These are phyloP conservation scores for Auxenochlorella pyrenoidosa DNA, from an alignment of 139 green algal genomes.

Conservation along the genomic window DNA sequence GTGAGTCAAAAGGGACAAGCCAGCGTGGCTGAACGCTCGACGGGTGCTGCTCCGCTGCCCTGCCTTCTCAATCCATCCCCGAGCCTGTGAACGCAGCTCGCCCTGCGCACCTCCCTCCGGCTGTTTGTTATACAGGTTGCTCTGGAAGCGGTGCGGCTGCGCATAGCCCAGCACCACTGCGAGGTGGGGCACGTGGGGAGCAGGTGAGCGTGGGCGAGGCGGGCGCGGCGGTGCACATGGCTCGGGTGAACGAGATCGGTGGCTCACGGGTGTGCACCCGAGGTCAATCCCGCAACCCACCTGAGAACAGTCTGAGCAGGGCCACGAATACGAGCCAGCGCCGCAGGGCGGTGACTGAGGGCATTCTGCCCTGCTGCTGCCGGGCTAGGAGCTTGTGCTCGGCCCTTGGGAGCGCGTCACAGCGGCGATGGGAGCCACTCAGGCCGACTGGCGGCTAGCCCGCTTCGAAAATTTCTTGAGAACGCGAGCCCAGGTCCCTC, in stretches of 20 bases:
- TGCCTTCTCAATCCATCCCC: too few species aligned
- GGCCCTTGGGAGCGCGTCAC: neutral
- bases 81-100: too few species aligned
- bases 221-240: neutral
- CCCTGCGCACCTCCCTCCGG: conserved; percentile 64
- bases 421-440: neutral
- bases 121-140: conserved; percentile 72
- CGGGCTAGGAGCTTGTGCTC: neutral
- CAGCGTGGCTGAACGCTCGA: too few species aligned
- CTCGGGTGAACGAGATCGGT: neutral
- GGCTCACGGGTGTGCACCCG: neutral
- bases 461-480: neutral
- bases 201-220: neutral
- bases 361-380: conserved; percentile 36
- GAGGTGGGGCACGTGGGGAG: neutral
- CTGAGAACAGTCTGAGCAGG: conserved; percentile 76
- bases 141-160: conserved; percentile 64
- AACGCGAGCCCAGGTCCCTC: too few species aligned
- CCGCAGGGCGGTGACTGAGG: conserved; percentile 59
- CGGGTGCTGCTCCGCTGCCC: too few species aligned
- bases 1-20: too few species aligned
- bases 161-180: conserved; percentile 85
- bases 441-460: neutral
- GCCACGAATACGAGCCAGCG: conserved; percentile 85
- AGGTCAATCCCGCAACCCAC: conserved; percentile 34